Percentiles rank a stretch among this genome's conserved stretches.
phyloP scores from a whole-genome alignment of 1,139 yeast species.

The Ogataea hybrid region DNA sequence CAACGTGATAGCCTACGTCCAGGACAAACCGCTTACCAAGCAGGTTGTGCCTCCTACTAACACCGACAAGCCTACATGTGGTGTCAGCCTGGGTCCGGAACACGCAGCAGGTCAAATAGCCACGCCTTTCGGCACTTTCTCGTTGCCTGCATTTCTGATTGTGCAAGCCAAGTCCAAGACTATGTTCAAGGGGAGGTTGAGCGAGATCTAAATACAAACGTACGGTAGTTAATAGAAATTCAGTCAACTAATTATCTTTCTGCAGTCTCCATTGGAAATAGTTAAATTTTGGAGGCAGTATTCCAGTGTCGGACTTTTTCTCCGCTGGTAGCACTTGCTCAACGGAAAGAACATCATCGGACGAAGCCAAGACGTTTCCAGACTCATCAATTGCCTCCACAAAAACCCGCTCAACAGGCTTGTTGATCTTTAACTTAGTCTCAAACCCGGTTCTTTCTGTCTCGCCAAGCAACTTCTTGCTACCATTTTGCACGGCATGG shows the following conservation, averaged over 20 bases:
- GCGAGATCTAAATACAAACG: not conserved
- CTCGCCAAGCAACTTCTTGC: slow-evolving; percentile 27
- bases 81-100: slow-evolving; percentile 21
- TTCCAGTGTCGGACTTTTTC: not conserved
- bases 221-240: no score
- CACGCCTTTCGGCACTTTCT: slow-evolving; percentile 19
- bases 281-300: not conserved
- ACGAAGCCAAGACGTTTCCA: slow-evolving; percentile 23
- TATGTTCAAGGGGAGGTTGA: slow-evolving; percentile 13
- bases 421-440: slow-evolving; percentile 24
- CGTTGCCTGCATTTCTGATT: slow-evolving; percentile 16
- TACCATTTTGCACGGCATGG: slow-evolving; percentile 22
- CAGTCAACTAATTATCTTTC: no score
- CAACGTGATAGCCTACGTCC: slow-evolving; percentile 13
- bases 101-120: slow-evolving; percentile 24
- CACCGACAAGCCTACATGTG: slow-evolving; percentile 1
- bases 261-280: slow-evolving; percentile 2
- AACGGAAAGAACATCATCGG: slow-evolving; percentile 9
- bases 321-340: slow-evolving; percentile 6
- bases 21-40: not conserved
- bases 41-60: not conserved
- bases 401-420: slow-evolving; percentile 17
- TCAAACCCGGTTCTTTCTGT: slow-evolving; percentile 34
- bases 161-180: slow-evolving; percentile 15
- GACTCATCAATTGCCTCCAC: slow-evolving; percentile 31